Evolutionary conservation across 192 early-diverging fungal species (phyloP).

Genomic region (Nowakowskiella sp.): DNA sequence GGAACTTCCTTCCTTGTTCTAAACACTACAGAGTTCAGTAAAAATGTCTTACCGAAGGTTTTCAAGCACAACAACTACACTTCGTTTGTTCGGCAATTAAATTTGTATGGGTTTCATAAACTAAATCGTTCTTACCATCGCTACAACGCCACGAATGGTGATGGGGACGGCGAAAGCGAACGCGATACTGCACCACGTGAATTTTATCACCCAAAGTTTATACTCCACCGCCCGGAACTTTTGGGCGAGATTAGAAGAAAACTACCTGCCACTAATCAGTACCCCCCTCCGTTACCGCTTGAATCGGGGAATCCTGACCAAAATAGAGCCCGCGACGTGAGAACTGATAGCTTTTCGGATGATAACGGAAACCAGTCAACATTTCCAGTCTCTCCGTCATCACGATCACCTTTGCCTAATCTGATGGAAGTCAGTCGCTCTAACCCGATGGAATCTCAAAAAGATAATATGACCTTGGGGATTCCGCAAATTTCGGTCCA

Average conservation of each 20-base stretch:
- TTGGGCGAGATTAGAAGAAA: constrained; percentile 22
- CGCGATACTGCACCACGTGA: constrained; percentile 21
- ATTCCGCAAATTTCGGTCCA: too few relatives aligned
- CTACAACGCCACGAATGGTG: constrained; percentile 10
- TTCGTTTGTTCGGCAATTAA: constrained; percentile 84
- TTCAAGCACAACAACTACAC: constrained; percentile 92
- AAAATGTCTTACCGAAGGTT: constrained; percentile 70
- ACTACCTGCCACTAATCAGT: constrained; percentile 7
- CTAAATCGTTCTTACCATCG: constrained; percentile 40
- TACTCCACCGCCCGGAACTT: constrained; percentile 7
- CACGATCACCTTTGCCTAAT: too few relatives aligned
- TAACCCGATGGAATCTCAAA: too few relatives aligned
- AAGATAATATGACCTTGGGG: too few relatives aligned
- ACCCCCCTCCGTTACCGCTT: too few relatives aligned
- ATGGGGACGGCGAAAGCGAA: not conserved
- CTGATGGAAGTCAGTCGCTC: too few relatives aligned
- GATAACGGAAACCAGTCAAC: too few relatives aligned
- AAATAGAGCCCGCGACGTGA: too few relatives aligned
- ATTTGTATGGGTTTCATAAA: constrained; percentile 93
- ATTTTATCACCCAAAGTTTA: constrained; percentile 30
- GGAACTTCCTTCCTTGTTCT: constrained; percentile 27
- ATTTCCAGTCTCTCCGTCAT: too few relatives aligned
- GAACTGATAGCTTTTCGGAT: too few relatives aligned
- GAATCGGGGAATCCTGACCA: too few relatives aligned
- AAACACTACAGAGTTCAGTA: constrained; percentile 57